Percentiles rank a stretch among this genome's conserved stretches.
Conservation (phyloP, 176 grass and related monocot species). For the Luzula sylvatica region DNA sequence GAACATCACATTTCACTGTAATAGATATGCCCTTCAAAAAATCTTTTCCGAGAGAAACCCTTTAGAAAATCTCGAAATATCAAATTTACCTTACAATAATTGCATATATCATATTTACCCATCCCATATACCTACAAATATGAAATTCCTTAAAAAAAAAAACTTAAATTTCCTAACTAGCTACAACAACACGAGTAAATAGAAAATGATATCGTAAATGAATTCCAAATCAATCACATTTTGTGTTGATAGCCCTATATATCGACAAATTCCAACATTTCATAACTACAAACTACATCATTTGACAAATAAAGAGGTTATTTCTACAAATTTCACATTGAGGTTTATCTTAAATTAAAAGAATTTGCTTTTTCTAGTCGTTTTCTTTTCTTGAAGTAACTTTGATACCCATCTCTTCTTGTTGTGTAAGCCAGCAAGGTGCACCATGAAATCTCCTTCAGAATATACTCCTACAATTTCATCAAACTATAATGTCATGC, state of each 20-base stretch:
- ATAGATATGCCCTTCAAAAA: no score
- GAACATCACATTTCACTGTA: no score
- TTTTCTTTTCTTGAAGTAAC: slow-evolving; percentile 35
- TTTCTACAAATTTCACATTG: neutral
- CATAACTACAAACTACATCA: neutral
- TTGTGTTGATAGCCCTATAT: neutral
- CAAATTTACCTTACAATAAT: no score
- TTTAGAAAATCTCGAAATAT: no score
- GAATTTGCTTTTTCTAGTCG: neutral
- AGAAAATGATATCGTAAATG: no score
- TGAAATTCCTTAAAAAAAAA: no score
- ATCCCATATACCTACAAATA: no score
- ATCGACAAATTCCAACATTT: slow-evolving; percentile 2
- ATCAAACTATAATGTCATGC: neutral
- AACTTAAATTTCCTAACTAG: no score
- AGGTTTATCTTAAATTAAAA: neutral
- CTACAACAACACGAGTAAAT: no score
- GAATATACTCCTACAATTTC: slow-evolving; percentile 60
- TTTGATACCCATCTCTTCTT: slow-evolving; percentile 53
- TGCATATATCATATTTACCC: no score
- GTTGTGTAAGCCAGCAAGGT: slow-evolving; percentile 76
- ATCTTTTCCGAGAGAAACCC: no score
- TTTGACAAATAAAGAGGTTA: neutral
- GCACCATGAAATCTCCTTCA: slow-evolving; percentile 81
- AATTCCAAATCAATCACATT: neutral